A percentile compares a stretch with the other conserved stretches of the same genome.
phyloP scores from a whole-genome alignment of 768 basidiomycete species.

The Lactarius quietus region DNA sequence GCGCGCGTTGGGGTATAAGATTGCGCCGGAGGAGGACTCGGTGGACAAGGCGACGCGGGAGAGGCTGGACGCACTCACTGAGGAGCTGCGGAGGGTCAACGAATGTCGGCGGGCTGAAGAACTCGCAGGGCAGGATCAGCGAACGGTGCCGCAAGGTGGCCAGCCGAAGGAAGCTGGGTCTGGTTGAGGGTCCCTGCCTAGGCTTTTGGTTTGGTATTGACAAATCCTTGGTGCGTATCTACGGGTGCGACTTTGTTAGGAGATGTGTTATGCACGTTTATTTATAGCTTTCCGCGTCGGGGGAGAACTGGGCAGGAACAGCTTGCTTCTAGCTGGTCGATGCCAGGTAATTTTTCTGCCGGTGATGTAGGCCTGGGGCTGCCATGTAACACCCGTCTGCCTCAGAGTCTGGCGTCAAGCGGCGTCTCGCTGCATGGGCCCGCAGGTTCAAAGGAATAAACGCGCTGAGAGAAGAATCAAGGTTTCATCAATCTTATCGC shows the following conservation, averaged over 20 bases:
- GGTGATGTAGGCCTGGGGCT: background rate
- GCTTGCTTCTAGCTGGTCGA: too few relatives aligned
- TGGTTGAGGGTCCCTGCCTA: background rate
- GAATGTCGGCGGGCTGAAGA: slow-evolving; percentile 16
- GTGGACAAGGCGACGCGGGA: slow-evolving; percentile 32
- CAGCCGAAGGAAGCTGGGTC: slow-evolving; percentile 11
- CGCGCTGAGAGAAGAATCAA: background rate
- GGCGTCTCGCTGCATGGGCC: background rate
- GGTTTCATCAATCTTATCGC: background rate
- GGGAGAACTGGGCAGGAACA: too few relatives aligned
- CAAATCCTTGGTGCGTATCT: too few relatives aligned
- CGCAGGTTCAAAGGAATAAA: too few relatives aligned
- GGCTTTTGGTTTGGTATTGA: too few relatives aligned
- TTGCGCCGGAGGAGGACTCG: slow-evolving; percentile 39
- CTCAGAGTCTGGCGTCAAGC: background rate
- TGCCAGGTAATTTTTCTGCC: background rate
- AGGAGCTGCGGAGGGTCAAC: slow-evolving; percentile 34
- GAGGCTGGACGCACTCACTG: slow-evolving; percentile 31
- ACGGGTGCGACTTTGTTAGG: too few relatives aligned
- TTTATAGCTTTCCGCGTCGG: too few relatives aligned
- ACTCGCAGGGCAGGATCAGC: background rate
- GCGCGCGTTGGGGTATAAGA: slow-evolving; percentile 47
- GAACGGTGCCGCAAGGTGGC: background rate
- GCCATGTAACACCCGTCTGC: background rate
- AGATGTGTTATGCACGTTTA: too few relatives aligned